Base-by-base conservation (phyloP, 805 yeast genomes). In the Teunomyces pallodes region DNA sequence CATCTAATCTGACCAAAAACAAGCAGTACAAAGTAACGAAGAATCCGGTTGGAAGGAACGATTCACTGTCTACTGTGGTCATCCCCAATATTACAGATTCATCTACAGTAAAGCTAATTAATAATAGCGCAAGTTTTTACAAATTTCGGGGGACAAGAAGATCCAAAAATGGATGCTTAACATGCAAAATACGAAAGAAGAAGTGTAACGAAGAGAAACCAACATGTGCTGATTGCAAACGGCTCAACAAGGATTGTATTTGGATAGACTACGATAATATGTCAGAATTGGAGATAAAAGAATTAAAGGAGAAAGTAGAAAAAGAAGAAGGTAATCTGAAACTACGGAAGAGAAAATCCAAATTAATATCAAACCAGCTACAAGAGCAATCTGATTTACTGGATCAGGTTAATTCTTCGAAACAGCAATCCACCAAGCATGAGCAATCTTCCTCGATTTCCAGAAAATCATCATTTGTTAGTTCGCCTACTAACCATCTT, bases 101-200 rank as follows among this genome's bases (percentile, higher is more conserved):
- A 4, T n/a, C 12, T 16, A 29, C 52, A 7, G 43, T 55, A 12
- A 57, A 56, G 43, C 31, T 57, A 12, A 54, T 60, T 13, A 46
- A 49, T 26, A 49, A 48, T 39, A 32, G 53, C 13, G 42, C 43
- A 12, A 60, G 54, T 47, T 57, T 58, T 28, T 46, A 46, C 43
- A 48, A 43, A 14, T 49, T 47, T 36, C 55, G 50, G 42, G 54
- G 65, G 1, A 55, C 66, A 38, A 70, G 63, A 54, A 61, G 80
- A 52, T 77, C 87, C 1, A 76, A 69, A 54, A 71, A 70, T n/a
- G 89, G 90, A 0, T 84, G 90, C 60, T 63, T 84, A 33, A 84
- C 87, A 0, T 84, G 90, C 63, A 84, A 84, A 57, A 70, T 79
- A 32, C 66, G 90, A 38, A 84, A 83, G 71, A 82, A 81, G 57